phyloP scores from a whole-genome alignment of 2,329 filamentous ascomycete genomes.

The Grosmannia serpens region DNA sequence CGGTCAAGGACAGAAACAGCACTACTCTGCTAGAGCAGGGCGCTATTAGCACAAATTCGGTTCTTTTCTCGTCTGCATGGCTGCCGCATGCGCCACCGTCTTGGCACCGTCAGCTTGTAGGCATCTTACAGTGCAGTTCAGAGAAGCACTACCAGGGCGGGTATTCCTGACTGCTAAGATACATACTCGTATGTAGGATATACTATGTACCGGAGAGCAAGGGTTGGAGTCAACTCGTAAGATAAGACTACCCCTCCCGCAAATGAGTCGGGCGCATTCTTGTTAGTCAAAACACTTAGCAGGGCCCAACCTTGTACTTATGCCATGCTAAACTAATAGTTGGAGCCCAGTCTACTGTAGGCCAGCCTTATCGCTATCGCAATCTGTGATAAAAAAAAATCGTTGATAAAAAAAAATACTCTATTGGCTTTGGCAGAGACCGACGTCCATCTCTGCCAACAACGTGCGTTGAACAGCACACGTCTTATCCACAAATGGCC shows the following conservation, averaged over 20 bases:
- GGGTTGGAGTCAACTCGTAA: too few relatives aligned
- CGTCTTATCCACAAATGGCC: neutral
- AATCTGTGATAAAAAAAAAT: neutral
- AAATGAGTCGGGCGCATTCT: too few relatives aligned
- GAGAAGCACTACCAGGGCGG: too few relatives aligned
- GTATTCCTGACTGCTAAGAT: too few relatives aligned
- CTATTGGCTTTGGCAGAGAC: too few relatives aligned
- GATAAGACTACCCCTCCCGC: too few relatives aligned
- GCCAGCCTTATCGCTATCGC: neutral
- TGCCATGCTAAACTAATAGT: too few relatives aligned
- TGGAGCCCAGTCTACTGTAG: neutral
- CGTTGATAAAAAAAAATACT: neutral
- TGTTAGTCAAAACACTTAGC: too few relatives aligned
- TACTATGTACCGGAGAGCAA: too few relatives aligned
- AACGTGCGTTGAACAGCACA: neutral
- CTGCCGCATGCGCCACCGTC: neutral
- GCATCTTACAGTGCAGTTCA: neutral
- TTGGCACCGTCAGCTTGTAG: neutral
- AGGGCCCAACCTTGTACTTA: too few relatives aligned
- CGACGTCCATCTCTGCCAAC: neutral
- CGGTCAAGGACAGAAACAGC: neutral
- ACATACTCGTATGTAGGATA: too few relatives aligned
- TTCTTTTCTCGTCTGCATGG: neutral
- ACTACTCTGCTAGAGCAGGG: neutral
- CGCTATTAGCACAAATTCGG: neutral